A percentile compares a stretch with the other conserved stretches of the same genome.
Conservation (phyloP, 1,139 yeast species). For the Eremothecium gossypii region DNA sequence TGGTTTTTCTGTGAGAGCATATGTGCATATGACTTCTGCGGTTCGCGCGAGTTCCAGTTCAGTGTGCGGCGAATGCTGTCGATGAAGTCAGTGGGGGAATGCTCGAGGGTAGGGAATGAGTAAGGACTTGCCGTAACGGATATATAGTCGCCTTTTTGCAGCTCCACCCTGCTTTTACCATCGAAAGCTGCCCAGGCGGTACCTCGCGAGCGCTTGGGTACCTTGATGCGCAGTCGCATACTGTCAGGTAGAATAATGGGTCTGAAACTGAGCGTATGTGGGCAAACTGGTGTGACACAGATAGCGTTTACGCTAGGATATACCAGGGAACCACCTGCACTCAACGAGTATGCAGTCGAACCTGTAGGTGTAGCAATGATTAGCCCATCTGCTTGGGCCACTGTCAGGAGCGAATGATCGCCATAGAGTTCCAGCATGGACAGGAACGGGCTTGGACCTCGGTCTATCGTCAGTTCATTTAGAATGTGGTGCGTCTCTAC, state of each 20-base stretch:
- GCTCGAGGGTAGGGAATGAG: constrained; percentile 78
- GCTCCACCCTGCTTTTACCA: constrained; percentile 68
- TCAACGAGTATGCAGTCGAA: constrained; percentile 80
- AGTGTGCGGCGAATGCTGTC: constrained; percentile 75
- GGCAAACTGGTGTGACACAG: constrained; percentile 86
- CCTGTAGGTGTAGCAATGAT: constrained; percentile 90
- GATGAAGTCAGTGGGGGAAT: constrained; percentile 67
- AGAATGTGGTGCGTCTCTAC: constrained; percentile 67
- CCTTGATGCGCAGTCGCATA: constrained; percentile 66
- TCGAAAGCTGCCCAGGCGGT: constrained; percentile 92
- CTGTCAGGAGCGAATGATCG: constrained; percentile 67
- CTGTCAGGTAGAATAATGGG: constrained; percentile 84
- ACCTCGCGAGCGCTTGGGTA: constrained; percentile 55
- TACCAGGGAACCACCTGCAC: constrained; percentile 86
- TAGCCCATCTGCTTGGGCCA: constrained; percentile 85
- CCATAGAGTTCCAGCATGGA: constrained; percentile 78
- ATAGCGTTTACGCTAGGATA: constrained; percentile 88
- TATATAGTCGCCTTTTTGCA: constrained; percentile 65
- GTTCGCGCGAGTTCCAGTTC: constrained; percentile 81
- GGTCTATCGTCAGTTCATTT: constrained; percentile 74
- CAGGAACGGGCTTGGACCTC: constrained; percentile 85
- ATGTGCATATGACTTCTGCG: constrained; percentile 57
- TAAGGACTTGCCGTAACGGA: constrained; percentile 69
- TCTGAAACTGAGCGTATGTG: constrained; percentile 80
- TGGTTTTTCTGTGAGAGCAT: constrained; percentile 27